Evolutionary conservation across 176 grass and related monocot species (phyloP).

Genomic region (Hordeum vulgare): DNA sequence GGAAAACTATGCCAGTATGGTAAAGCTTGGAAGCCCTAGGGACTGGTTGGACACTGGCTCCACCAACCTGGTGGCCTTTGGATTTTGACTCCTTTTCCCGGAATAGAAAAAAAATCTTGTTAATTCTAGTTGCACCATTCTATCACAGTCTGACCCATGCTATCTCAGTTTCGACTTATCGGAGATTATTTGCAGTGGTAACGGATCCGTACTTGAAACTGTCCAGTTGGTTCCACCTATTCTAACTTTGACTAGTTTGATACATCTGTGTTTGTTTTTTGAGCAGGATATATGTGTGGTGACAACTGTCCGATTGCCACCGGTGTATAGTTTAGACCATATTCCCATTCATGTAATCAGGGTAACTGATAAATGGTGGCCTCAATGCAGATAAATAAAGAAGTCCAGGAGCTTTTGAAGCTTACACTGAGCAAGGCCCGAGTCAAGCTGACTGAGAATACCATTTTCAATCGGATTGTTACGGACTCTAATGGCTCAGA

Average conservation of each 20-base stretch:
- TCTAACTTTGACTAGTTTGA: background rate
- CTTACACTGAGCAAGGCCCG: constrained; percentile 64
- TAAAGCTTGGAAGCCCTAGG: background rate
- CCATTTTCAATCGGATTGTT: constrained; percentile 71
- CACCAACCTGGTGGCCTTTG: background rate
- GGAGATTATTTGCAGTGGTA: too few relatives aligned
- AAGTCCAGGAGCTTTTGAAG: constrained; percentile 78
- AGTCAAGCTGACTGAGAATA: constrained; percentile 68
- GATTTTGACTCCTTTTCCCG: background rate
- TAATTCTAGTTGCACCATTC: constrained; percentile 9
- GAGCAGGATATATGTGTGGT: background rate
- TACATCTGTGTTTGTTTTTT: background rate
- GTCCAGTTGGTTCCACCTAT: background rate
- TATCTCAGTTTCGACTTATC: background rate
- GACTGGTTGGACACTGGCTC: background rate
- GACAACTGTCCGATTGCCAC: background rate
- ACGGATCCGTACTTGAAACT: too few relatives aligned
- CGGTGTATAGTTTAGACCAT: background rate
- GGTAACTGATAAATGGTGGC: constrained; percentile 16
- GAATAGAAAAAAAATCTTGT: background rate
- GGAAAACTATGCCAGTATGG: background rate
- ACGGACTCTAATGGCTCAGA: constrained; percentile 59
- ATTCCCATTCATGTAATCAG: background rate
- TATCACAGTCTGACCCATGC: too few relatives aligned
- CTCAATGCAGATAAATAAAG: constrained; percentile 65